Evolutionary conservation across 2,329 filamentous ascomycete species (phyloP).

Genomic region (Fusarium agapanthi): DNA sequence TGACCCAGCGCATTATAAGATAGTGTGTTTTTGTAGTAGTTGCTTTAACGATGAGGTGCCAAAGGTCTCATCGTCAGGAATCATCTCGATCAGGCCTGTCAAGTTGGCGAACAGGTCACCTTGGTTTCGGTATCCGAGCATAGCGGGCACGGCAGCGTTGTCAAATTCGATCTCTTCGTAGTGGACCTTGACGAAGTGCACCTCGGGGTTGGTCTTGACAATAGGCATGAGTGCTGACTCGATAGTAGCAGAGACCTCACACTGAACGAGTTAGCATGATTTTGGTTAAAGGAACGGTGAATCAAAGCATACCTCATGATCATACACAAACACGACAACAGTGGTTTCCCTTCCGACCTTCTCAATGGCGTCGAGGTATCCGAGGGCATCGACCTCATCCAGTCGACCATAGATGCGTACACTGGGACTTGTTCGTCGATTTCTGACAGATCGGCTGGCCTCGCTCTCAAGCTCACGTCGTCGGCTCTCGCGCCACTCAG

Average conservation of each 20-base stretch:
- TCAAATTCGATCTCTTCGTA: slow-evolving; percentile 96
- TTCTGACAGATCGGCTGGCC: slow-evolving; percentile 63
- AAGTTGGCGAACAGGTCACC: slow-evolving; percentile 92
- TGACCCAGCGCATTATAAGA: slow-evolving; percentile 53
- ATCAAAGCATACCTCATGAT: slow-evolving; percentile 74
- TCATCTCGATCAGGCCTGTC: slow-evolving; percentile 85
- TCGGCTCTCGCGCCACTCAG: slow-evolving; percentile 84
- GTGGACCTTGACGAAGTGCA: slow-evolving; percentile 91
- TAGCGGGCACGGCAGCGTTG: slow-evolving; percentile 83
- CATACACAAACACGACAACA: slow-evolving; percentile 94
- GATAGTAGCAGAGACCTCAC: slow-evolving; percentile 78
- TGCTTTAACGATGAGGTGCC: slow-evolving; percentile 61
- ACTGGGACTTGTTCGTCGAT: slow-evolving; percentile 77
- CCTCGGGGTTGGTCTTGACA: slow-evolving; percentile 73
- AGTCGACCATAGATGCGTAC: slow-evolving; percentile 81
- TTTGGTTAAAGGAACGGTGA: background rate
- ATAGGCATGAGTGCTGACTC: slow-evolving; percentile 81
- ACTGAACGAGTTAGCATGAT: slow-evolving; percentile 61
- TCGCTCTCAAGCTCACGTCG: slow-evolving; percentile 78
- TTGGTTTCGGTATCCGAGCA: slow-evolving; percentile 86
- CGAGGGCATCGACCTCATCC: slow-evolving; percentile 85
- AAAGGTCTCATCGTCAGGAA: slow-evolving; percentile 74
- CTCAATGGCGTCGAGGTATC: slow-evolving; percentile 96
- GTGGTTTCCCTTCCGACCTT: slow-evolving; percentile 82
- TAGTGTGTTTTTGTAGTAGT: slow-evolving; percentile 61